Percentiles rank a stretch among this genome's conserved stretches.
Evolutionary conservation across 2,329 filamentous ascomycete species (phyloP).

Genomic region (Kalaharituber pfeilii): DNA sequence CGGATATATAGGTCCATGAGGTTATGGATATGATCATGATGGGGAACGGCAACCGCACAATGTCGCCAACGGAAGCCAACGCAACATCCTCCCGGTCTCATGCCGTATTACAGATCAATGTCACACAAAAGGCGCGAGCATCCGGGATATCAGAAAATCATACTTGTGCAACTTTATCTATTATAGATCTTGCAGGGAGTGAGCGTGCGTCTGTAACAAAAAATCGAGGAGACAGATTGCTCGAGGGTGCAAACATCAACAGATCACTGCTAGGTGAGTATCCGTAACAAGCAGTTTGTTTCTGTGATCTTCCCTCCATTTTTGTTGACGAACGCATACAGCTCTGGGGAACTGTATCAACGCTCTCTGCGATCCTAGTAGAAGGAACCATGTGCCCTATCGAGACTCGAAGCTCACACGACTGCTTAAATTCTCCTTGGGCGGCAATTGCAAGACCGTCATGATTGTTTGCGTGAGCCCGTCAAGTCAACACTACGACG

Average conservation of each 20-base stretch:
- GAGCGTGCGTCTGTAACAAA: slow-evolving; percentile 93
- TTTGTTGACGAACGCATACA: slow-evolving; percentile 1
- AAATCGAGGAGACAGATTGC: slow-evolving; percentile 76
- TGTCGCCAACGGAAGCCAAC: slow-evolving; percentile 93
- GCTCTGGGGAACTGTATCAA: slow-evolving; percentile 96
- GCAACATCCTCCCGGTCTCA: slow-evolving; percentile 94
- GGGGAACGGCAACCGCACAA: slow-evolving; percentile 85
- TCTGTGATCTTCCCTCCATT: neutral
- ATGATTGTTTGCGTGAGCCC: slow-evolving; percentile 99
- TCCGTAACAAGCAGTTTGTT: neutral
- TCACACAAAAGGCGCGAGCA: slow-evolving; percentile 85
- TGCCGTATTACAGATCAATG: slow-evolving; percentile 90
- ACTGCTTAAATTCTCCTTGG: slow-evolving; percentile 87
- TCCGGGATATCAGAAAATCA: slow-evolving; percentile 84
- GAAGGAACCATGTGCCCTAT: slow-evolving; percentile 88
- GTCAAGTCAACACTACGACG: slow-evolving; percentile 90
- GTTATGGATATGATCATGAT: slow-evolving; percentile 99
- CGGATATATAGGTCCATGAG: slow-evolving; percentile 49
- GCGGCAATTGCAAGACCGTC: slow-evolving; percentile 95
- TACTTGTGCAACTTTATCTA: slow-evolving; percentile 94
- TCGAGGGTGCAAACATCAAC: slow-evolving; percentile 98
- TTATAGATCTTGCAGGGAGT: slow-evolving; percentile 92
- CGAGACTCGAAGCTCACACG: slow-evolving; percentile 94
- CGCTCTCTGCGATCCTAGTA: slow-evolving; percentile 80
- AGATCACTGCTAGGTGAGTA: slow-evolving; percentile 56